Percentiles rank a stretch among this genome's conserved stretches.
Evolutionary conservation across 2,329 filamentous ascomycete genomes (phyloP).

Genomic region (Alternaria angustiovoidea): DNA sequence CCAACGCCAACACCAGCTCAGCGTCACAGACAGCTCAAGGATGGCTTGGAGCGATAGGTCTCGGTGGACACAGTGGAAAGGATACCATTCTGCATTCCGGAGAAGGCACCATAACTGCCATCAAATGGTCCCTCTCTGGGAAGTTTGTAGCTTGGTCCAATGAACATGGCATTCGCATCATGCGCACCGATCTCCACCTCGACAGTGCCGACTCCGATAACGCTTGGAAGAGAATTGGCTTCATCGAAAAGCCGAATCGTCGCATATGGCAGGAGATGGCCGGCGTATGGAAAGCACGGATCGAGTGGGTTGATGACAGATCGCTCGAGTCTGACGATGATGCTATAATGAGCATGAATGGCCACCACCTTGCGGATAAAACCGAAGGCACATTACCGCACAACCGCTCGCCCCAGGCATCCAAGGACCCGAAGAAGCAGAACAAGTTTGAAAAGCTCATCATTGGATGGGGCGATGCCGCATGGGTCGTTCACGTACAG

Average conservation of each 20-base stretch:
- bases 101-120: slow-evolving; percentile 87
- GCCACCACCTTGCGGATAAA: slow-evolving; percentile 42
- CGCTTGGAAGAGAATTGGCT: slow-evolving; percentile 93
- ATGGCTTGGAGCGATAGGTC: slow-evolving; percentile 88
- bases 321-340: slow-evolving; percentile 77
- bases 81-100: slow-evolving; percentile 90
- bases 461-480: slow-evolving; percentile 93
- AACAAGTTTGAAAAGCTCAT: slow-evolving; percentile 74
- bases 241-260: slow-evolving; percentile 86
- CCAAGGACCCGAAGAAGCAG: slow-evolving; percentile 40
- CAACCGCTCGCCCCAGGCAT: slow-evolving; percentile 58
- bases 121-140: slow-evolving; percentile 93
- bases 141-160: slow-evolving; percentile 96
- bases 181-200: slow-evolving; percentile 86
- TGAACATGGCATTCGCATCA: slow-evolving; percentile 96
- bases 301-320: slow-evolving; percentile 91
- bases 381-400: slow-evolving; percentile 45
- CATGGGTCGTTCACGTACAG: slow-evolving; percentile 94
- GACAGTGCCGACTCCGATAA: slow-evolving; percentile 79
- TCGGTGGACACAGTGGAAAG: slow-evolving; percentile 79
- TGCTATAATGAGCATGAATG: slow-evolving; percentile 49
- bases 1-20: slow-evolving; percentile 87
- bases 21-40: slow-evolving; percentile 84
- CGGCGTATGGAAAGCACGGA: slow-evolving; percentile 88
- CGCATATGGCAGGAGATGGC: slow-evolving; percentile 97